phyloP scores from a whole-genome alignment of 192 early-diverging fungal genomes.

The Entrophospora sp. region DNA sequence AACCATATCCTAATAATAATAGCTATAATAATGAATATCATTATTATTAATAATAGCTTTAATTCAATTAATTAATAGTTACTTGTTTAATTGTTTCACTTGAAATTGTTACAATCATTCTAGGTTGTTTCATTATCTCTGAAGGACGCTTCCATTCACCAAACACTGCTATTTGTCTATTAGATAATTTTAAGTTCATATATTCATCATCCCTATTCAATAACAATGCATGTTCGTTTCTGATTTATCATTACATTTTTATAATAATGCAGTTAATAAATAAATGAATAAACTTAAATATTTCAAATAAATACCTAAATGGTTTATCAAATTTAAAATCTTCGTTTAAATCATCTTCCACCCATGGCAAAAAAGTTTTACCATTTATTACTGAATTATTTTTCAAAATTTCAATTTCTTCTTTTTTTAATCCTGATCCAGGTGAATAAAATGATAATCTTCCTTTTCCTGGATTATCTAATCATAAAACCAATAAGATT shows the following conservation, averaged over 20 bases:
- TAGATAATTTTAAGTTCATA: slow-evolving; percentile 59
- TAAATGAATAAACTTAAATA: slow-evolving; percentile 22
- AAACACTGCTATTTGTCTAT: slow-evolving; percentile 65
- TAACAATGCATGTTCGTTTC: too few species aligned
- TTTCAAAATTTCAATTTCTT: slow-evolving; percentile 55
- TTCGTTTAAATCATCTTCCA: slow-evolving; percentile 52
- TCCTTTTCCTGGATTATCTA: background rate
- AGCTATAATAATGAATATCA: background rate
- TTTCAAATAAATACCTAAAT: slow-evolving; percentile 37
- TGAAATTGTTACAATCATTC: slow-evolving; percentile 60
- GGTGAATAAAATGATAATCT: background rate
- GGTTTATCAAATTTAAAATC: slow-evolving; percentile 39
- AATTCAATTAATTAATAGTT: background rate
- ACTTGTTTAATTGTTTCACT: slow-evolving; percentile 57
- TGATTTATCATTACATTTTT: too few species aligned
- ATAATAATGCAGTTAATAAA: too few species aligned
- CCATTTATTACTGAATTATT: slow-evolving; percentile 65
- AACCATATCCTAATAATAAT: slow-evolving; percentile 56
- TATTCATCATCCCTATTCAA: too few species aligned
- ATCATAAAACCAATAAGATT: background rate
- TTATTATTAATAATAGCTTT: background rate
- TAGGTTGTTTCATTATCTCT: slow-evolving; percentile 58
- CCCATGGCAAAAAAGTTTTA: slow-evolving; percentile 68
- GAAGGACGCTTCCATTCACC: slow-evolving; percentile 75
- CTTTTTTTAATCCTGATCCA: slow-evolving; percentile 19